Base-by-base conservation (phyloP, 352 stramenopile genomes). In the Phytophthora hybrid region DNA sequence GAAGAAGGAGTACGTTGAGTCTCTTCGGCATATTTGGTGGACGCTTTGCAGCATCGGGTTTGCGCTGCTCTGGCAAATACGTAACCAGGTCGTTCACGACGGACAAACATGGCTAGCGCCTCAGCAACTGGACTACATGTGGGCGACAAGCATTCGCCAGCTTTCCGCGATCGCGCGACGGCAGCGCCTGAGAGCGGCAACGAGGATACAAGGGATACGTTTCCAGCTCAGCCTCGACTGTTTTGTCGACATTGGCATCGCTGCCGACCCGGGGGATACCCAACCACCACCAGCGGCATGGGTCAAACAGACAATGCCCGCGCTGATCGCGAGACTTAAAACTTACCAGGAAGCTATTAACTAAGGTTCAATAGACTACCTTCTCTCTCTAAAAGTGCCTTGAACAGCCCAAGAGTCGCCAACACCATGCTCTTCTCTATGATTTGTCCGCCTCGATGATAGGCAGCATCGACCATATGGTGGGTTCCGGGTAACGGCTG, bases 381-480 rank as follows among this genome's bases (percentile, higher is more conserved):
- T 57, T 57, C 51, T 57, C 51, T 57, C 51, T 57, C 51, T 47
- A n/a, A n/a, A n/a, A n/a, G n/a, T n/a, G 23, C 23, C 23, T 26
- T 26, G 23, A 26, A 26, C 23, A 26, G 1, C 23, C 23, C 23
- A 26, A 19, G 41, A 49, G 41, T 19, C 13, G 41, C 13, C 41
- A 46, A 1, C 39, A n/a, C 11, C 1, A 14, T 18, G 39, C 39
- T 46, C 39, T 19, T 53, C 16, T 26, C 9, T 16, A 26, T 16
- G 46, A 54, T 54, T 54, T 54, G 47, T 21, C 9, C 47, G 47
- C 47, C 18, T 11, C 11, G 29, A 49, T 49, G 56, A 57, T 56
- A 16, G 59, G 59, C 56, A 56, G 59, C 59, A 66, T 57, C 44
- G 55, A 13, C 44, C 57, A 71, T 65, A 54, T 64, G 64, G 19